Base-by-base conservation (phyloP, 192 early-diverging fungal species). In the Allomyces macrogynus region DNA sequence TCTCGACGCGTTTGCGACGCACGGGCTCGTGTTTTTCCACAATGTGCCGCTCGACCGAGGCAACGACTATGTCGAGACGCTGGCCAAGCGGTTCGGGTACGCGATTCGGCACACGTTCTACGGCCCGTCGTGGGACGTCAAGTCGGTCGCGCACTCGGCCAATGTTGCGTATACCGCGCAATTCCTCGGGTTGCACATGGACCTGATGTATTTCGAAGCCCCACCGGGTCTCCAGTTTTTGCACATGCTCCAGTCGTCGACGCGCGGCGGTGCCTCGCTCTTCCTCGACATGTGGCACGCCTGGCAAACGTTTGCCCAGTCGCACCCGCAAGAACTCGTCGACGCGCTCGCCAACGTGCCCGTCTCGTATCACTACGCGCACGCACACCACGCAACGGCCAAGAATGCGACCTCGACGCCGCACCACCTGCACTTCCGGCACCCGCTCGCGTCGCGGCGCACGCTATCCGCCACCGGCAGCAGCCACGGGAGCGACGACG, bases 151-250 rank as follows among this genome's bases (percentile, higher is more conserved):
- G 5, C n/a, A 57, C 18, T 24, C 43, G 20, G 54, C 32, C 65
- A 66, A 66, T 44, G 44, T 66, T 3, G 65, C 65, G 24, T 66
- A 66, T 23, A 66, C 65, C 18, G 14, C 40, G 40, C n/a, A 60
- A 12, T 44, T 24, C 5, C 49, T 66, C 44, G 65, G 65, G 3
- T 54, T 66, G 23, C 65, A 66, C 57, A 66, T 57, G 65, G 65
- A 66, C 44, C 25, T 66, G 25, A 57, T 44, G 65, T 66, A 66
- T 14, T 57, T 66, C 5, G 65, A 66, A 24, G 23, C 40, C 16
- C 65, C 65, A n/a, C 65, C 65, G 4, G 65, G 65, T 0, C 65
- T 66, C 5, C 65, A 66, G 54, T 57, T 66, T 44, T 44, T 66
- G 23, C 65, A 66, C 57, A 57, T 27, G 40, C 43, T 66, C 0